Conservation (phyloP, 805 yeast genomes). For the Saccharomycopsis microspora region DNA sequence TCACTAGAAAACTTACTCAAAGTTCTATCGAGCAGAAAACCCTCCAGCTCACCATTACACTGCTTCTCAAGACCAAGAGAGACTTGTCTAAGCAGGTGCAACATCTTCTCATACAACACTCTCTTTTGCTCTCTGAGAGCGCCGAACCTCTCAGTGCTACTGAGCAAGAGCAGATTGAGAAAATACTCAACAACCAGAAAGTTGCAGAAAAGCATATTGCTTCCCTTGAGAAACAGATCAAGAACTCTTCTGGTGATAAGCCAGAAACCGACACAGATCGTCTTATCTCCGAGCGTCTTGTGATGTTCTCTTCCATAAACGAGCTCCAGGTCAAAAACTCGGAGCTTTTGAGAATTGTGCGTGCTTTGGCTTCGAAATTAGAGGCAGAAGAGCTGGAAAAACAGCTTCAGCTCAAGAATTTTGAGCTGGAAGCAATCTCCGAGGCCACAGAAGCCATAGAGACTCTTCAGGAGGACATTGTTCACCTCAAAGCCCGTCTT, state of each 20-base stretch:
- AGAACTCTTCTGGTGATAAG: conserved; percentile 17
- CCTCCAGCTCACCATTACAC: conserved; percentile 33
- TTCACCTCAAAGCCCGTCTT: conserved; percentile 37
- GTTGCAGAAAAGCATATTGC: conserved; percentile 22
- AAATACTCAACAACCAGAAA: conserved; percentile 29
- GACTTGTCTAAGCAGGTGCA: conserved; percentile 84
- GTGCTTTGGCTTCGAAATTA: conserved; percentile 61
- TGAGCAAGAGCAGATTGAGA: conserved; percentile 55
- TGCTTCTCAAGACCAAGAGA: conserved; percentile 43
- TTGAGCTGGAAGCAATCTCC: conserved; percentile 38
- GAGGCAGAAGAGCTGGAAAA: conserved; percentile 45
- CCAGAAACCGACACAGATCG: conserved; percentile 55
- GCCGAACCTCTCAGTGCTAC: conserved; percentile 44
- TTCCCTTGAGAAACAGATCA: conserved; percentile 15
- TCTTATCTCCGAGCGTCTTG: conserved; percentile 62
- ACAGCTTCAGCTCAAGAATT: conserved; percentile 24
- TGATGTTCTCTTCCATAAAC: conserved; percentile 52
- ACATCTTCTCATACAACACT: conserved; percentile 53
- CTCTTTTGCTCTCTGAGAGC: conserved; percentile 26
- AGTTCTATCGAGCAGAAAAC: conserved; percentile 27
- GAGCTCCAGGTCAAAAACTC: conserved; percentile 69
- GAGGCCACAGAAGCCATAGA: conserved; percentile 64
- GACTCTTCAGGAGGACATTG: conserved; percentile 48
- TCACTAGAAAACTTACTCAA: conserved; percentile 23
- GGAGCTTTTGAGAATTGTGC: conserved; percentile 53